Evolutionary conservation across 2,329 filamentous ascomycete species (phyloP).

Genomic region (Hypoxylon sp.): DNA sequence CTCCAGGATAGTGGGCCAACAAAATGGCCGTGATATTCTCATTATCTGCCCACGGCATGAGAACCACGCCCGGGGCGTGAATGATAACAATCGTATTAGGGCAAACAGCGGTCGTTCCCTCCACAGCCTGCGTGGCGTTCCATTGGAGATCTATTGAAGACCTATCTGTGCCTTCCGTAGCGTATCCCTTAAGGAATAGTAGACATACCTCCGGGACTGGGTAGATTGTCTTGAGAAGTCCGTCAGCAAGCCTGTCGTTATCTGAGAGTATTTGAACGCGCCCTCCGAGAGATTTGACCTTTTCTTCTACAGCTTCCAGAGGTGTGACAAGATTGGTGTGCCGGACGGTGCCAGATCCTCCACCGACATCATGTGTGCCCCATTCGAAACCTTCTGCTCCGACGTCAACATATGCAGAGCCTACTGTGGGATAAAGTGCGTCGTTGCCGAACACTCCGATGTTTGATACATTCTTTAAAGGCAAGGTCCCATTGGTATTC

Average conservation of each 20-base stretch:
- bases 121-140: conserved; percentile 27
- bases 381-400: conserved; percentile 50
- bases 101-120: conserved; percentile 30
- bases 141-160: conserved; percentile 18
- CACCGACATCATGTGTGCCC: conserved; percentile 61
- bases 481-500: conserved; percentile 58
- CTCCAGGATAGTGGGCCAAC: conserved; percentile 80
- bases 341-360: conserved; percentile 61
- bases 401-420: conserved; percentile 13
- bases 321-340: conserved; percentile 63
- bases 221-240: conserved; percentile 61
- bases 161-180: conserved; percentile 71
- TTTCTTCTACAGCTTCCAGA: conserved; percentile 59
- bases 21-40: conserved; percentile 79
- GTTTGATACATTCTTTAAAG: conserved; percentile 24
- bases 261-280: conserved; percentile 52
- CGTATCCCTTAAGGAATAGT: conserved; percentile 83
- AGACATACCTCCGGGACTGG: conserved; percentile 75
- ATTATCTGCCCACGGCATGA: conserved; percentile 72
- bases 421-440: background rate
- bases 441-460: conserved; percentile 40
- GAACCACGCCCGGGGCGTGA: conserved; percentile 54
- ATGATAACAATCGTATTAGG: conserved; percentile 70
- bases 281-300: conserved; percentile 50
- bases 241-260: conserved; percentile 51